Evolutionary conservation across 179 eudicot species (phyloP), one percentile per base, ranked within the genome.

Genomic region (Spinacia oleracea): DNA sequence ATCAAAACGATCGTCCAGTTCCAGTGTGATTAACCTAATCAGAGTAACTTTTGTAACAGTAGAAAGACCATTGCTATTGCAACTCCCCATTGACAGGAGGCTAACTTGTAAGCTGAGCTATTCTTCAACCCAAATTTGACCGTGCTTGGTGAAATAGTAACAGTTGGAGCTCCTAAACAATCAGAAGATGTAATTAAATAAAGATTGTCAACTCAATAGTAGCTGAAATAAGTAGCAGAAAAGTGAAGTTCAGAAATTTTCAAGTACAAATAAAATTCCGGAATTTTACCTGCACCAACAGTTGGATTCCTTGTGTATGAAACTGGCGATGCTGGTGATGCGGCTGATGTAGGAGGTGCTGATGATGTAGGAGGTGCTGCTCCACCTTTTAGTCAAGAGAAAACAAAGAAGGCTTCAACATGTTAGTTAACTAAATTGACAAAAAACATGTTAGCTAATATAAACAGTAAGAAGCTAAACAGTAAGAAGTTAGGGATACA

Each of bases 91-190:
- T 76, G 79, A 74, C 70, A 27, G 11, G 78, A 79, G 69, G 78
- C 79, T 78, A 85, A 62, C 81, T 79, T 85, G 79, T 76, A 53
- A 60, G 85, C 86, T 58, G 81, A 76, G 50, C 73, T 90, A 55
- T 46, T 88, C 65, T 82, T 82, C 60, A 76, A 68, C 45, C 91
- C 88, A 9, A 83, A 78, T 58, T 86, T 84, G 59, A 77, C 75
- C 20, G 85, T 79, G 80, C 86, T 84, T 18, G 94, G 97, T 31
- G 88, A 80, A 67, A 80, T 71, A 29, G 85, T 84, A 20, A 79
- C 83, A 65, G 75, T 65, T 9, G 98, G 94, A 69, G 93, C 81
- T 79, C 86, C 89, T 86, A 91, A 64, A 66, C 9, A 72, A 56
- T 60, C 12, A 51, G 51, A 83, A 71, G 31, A 67, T 8, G 31